These are phyloP conservation scores for Dicorynia guianensis DNA, from an alignment of 306 rosid species.

Conservation along the genomic window DNA sequence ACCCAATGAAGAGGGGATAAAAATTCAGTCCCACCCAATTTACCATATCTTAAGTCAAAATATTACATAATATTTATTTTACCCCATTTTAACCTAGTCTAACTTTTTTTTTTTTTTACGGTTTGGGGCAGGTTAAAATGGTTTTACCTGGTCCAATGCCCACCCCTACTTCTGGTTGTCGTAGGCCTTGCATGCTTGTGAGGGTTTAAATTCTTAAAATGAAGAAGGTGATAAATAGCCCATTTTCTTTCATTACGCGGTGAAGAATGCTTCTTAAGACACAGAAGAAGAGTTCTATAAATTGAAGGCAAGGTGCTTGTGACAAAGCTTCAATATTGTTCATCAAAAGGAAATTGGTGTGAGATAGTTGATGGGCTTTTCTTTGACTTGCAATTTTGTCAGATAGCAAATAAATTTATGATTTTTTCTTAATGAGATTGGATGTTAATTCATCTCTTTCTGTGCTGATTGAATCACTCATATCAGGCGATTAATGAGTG, in stretches of 20 bases:
- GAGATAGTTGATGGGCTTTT: constrained; percentile 4
- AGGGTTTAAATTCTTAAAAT: not conserved
- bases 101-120: too few species aligned
- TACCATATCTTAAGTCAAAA: too few species aligned
- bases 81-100: too few species aligned
- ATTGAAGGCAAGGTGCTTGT: not conserved
- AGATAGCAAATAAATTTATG: not conserved
- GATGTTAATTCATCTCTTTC: not conserved
- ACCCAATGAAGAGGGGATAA: too few species aligned
- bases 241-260: not conserved
- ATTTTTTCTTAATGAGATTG: not conserved
- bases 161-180: too few species aligned
- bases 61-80: too few species aligned
- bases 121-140: too few species aligned
- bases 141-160: too few species aligned
- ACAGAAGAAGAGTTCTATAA: not conserved
- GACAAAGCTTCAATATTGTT: constrained; percentile 22
- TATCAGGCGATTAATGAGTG: constrained; percentile 22
- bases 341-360: constrained; percentile 30
- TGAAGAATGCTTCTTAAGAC: not conserved
- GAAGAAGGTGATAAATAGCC: not conserved
- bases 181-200: not conserved
- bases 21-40: too few species aligned
- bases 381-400: not conserved
- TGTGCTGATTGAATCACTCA: constrained; percentile 21